Evolutionary conservation across 2,329 filamentous ascomycete genomes (phyloP).

Genomic region (Fusarium sp.): DNA sequence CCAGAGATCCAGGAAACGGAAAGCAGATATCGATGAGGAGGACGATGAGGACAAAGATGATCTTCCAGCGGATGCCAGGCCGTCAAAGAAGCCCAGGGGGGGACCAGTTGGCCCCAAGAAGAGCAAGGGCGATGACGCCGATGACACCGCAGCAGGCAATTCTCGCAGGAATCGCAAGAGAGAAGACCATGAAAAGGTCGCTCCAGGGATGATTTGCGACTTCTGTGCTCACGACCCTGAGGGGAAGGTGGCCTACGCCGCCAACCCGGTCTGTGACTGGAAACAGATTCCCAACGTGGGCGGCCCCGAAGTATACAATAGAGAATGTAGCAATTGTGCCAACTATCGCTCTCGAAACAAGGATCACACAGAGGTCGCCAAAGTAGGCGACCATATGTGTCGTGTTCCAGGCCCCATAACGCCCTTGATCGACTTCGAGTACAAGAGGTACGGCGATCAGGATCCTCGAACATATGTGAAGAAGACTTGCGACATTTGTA

Average conservation of each 20-base stretch:
- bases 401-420: neutral
- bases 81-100: neutral
- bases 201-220: neutral
- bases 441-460: conserved; percentile 15
- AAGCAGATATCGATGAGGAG: neutral
- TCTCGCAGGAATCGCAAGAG: neutral
- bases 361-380: neutral
- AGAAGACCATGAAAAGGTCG: neutral
- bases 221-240: conserved; percentile 22
- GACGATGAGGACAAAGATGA: neutral
- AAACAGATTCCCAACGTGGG: neutral
- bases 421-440: neutral
- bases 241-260: neutral
- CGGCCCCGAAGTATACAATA: neutral
- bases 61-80: neutral
- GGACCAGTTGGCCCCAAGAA: neutral
- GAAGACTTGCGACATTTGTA: neutral
- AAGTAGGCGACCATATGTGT: neutral
- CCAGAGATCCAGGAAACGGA: neutral
- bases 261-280: neutral
- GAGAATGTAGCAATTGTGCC: conserved; percentile 35
- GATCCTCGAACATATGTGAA: conserved; percentile 4
- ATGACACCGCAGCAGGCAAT: neutral
- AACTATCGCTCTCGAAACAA: conserved; percentile 18
- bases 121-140: neutral